Evolutionary conservation across 2,329 filamentous ascomycete genomes (phyloP), one percentile per base, ranked within the genome.

Genomic region (Camillea tinctor): DNA sequence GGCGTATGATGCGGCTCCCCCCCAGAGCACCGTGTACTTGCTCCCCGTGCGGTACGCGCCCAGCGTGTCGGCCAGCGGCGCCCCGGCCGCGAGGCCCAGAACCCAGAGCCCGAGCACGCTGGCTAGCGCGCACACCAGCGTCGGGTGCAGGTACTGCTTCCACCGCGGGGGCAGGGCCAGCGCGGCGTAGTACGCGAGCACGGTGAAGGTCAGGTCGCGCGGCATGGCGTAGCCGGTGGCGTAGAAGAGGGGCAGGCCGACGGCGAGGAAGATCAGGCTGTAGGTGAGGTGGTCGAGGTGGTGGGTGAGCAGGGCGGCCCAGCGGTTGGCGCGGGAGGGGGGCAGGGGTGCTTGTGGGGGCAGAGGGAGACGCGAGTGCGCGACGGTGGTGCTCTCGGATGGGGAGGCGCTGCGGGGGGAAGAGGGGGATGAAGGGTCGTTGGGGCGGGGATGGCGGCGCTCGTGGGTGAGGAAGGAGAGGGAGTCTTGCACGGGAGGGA

Each of bases 161-260:
- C 81, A 86, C 1, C 65, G 71, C 0, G 76, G 68, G 0, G 85
- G 81, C 9, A 87, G 69, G 0, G 79, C 74, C 54, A 81, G 70
- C 17, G 84, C 81, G 5, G 73, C 71, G 57, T 83, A 79, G 73
- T 84, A 88, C 52, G 79, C 72, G 2, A 88, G 75, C 6, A 85
- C 66, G 59, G 79, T 84, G 65, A 86, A 63, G 30, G 71, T 66
- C 0, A 81, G 71, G 24, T 82, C 80, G 15, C 78, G 65, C 1
- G 80, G 79, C 79, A 82, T 81, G 17, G 77, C 79, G 69, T 87
- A 88, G 17, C 78, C 79, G 0, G 74, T 75, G 4, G 72, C 70
- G 67, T 83, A 87, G 70, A 84, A 86, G 1, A 85, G 68, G 0
- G 85, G 84, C 0, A 86, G 64, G 0, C 85, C 84, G 8, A 83